These are phyloP conservation scores for Candida schatavii DNA, from an alignment of 805 yeast species.

Conservation along the genomic window DNA sequence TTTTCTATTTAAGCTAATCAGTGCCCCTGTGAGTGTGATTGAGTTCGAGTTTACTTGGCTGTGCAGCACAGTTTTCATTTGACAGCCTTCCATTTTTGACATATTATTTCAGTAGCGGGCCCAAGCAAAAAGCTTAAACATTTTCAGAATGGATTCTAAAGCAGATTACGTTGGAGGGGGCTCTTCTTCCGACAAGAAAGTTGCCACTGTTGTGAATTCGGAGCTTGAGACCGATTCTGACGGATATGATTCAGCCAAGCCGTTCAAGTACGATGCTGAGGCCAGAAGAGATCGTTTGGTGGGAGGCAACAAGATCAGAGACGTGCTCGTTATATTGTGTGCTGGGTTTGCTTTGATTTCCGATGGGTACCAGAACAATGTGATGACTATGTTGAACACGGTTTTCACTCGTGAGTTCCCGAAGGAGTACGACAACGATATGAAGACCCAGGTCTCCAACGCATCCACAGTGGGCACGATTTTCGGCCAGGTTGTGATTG, in stretches of 20 bases:
- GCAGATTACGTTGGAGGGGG: no score
- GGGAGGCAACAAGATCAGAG: constrained; percentile 23
- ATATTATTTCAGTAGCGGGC: no score
- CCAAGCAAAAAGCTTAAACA: no score
- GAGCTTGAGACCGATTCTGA: constrained; percentile 2
- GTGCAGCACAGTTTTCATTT: no score
- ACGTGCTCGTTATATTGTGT: constrained; percentile 50
- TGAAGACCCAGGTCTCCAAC: constrained; percentile 67
- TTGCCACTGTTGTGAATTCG: not conserved
- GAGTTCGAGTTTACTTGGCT: no score
- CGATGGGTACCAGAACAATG: constrained; percentile 75
- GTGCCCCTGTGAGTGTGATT: no score
- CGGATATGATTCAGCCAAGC: not conserved
- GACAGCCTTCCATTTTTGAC: no score
- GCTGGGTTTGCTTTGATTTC: constrained; percentile 74
- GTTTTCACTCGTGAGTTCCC: constrained; percentile 52
- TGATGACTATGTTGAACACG: constrained; percentile 67
- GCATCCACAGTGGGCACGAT: constrained; percentile 68
- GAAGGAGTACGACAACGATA: constrained; percentile 36
- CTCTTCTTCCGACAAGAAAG: no score
- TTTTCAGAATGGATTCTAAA: no score
- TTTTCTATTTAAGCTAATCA: no score
- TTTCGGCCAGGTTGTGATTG: constrained; percentile 66
- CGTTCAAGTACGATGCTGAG: constrained; percentile 31
- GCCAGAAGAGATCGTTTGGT: constrained; percentile 27